A percentile compares a stretch with the other conserved stretches of the same genome.
Evolutionary conservation across 2,329 filamentous ascomycete genomes (phyloP).

Genomic region (Aspergillus sojae): DNA sequence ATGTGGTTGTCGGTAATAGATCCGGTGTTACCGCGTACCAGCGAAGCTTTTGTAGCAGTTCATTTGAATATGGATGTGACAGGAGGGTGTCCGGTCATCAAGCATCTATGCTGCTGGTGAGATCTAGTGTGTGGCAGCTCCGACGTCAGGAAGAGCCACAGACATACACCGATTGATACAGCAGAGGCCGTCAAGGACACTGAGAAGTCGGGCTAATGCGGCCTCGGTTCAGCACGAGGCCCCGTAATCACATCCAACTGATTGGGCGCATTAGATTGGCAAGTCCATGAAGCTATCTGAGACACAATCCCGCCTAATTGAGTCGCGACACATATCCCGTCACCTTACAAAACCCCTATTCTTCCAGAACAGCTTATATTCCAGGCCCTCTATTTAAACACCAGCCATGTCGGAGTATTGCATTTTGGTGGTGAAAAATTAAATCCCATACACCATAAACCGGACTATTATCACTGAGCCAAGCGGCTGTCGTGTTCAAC

Average conservation of each 20-base stretch:
- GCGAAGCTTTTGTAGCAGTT: background rate
- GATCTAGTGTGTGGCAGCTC: too few species aligned
- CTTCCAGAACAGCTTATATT: background rate
- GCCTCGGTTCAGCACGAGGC: too few species aligned
- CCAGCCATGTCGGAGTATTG: background rate
- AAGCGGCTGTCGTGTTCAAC: background rate
- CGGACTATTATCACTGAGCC: too few species aligned
- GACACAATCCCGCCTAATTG: background rate
- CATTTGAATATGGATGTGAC: background rate
- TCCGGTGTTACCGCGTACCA: background rate
- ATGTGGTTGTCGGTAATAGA: background rate
- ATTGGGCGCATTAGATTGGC: too few species aligned
- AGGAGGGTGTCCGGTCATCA: background rate
- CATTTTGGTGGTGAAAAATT: background rate
- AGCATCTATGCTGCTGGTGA: too few species aligned
- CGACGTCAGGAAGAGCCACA: too few species aligned
- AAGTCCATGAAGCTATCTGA: background rate
- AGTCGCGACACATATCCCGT: background rate
- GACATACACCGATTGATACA: too few species aligned
- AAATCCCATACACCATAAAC: background rate
- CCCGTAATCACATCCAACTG: too few species aligned
- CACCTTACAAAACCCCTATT: background rate
- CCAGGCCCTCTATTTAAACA: background rate
- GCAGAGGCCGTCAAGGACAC: background rate
- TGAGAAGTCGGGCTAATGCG: background rate